Evolutionary conservation across 306 rosid genomes (phyloP).

Genomic region (Macrotyloma uniflorum): DNA sequence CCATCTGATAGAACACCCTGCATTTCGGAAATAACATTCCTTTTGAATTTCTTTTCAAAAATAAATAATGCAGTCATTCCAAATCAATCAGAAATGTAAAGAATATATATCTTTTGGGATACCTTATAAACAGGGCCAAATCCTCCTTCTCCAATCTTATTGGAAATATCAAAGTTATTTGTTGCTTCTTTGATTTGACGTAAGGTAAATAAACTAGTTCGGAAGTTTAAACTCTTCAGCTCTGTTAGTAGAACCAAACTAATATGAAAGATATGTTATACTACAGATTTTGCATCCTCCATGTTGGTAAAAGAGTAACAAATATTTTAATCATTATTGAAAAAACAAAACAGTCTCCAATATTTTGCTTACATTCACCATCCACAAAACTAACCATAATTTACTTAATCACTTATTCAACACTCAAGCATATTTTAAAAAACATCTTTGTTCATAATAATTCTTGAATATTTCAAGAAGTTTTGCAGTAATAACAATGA

Average conservation of each 20-base stretch:
- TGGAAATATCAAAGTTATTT: constrained; percentile 13
- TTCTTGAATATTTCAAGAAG: background rate
- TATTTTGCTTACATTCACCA: background rate
- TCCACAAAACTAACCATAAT: background rate
- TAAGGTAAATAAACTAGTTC: background rate
- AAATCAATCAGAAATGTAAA: background rate
- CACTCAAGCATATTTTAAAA: background rate
- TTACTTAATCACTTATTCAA: background rate
- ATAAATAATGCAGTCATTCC: too few relatives aligned
- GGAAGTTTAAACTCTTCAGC: constrained; percentile 34
- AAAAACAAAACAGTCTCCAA: background rate
- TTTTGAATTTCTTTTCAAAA: too few relatives aligned
- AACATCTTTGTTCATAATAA: background rate
- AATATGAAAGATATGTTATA: background rate
- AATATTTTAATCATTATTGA: background rate
- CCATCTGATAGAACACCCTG: constrained; percentile 50
- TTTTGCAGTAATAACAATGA: background rate
- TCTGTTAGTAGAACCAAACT: constrained; percentile 25
- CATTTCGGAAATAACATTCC: background rate
- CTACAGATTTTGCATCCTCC: background rate
- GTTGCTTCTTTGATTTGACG: constrained; percentile 11
- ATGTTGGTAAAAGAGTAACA: background rate
- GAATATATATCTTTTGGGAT: background rate
- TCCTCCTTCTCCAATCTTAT: constrained; percentile 60
- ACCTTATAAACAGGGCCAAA: constrained; percentile 64